A percentile compares a stretch with the other conserved stretches of the same genome.
phyloP scores from a whole-genome alignment of 805 yeast genomes.

The Teunomyces atbi region DNA sequence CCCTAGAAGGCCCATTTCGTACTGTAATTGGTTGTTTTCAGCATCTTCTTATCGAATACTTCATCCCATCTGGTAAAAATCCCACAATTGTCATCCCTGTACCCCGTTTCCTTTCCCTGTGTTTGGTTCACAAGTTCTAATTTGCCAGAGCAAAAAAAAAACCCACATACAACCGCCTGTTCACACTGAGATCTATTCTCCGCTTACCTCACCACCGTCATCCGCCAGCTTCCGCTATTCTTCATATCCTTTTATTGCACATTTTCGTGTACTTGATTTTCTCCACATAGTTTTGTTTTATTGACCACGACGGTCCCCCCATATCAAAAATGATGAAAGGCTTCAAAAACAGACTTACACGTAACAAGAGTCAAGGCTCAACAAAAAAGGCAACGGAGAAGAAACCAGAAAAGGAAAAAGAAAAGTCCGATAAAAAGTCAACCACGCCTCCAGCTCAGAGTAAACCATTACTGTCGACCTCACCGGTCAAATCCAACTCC shows the following conservation, averaged over 20 bases:
- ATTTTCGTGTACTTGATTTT: no score
- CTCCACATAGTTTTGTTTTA: neutral
- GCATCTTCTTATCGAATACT: neutral
- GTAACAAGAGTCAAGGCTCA: constrained; percentile 35
- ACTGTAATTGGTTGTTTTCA: neutral
- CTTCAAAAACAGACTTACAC: constrained; percentile 55
- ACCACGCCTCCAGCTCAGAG: constrained; percentile 14
- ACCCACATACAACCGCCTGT: no score
- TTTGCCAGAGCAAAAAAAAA: no score
- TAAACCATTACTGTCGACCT: constrained; percentile 14
- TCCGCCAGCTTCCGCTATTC: no score
- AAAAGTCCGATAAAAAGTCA: constrained; percentile 35
- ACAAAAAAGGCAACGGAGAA: constrained; percentile 37
- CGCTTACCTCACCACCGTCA: no score
- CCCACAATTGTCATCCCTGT: neutral
- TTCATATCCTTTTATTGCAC: no score
- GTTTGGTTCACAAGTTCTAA: no score
- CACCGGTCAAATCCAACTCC: constrained; percentile 28
- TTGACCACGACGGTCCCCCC: neutral
- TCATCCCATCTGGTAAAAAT: neutral
- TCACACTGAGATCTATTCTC: no score
- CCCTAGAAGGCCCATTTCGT: neutral
- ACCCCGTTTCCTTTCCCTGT: no score
- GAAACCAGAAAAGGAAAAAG: constrained; percentile 40
- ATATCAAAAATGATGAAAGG: constrained; percentile 66